These are phyloP conservation scores for Papiliotrema flavescens DNA, from an alignment of 1,284 basidiomycete genomes.

Conservation along the genomic window DNA sequence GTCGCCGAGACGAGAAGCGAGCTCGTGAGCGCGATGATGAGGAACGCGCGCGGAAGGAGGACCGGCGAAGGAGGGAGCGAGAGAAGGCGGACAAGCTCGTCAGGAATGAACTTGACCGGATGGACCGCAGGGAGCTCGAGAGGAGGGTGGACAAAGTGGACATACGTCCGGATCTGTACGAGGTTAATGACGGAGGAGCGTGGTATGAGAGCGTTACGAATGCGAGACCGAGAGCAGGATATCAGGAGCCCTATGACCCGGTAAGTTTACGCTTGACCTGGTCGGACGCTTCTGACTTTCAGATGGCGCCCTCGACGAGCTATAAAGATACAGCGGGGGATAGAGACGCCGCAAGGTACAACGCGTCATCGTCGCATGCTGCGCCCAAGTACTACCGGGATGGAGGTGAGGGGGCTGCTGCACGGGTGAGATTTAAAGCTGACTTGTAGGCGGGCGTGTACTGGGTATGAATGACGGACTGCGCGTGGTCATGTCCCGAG, in stretches of 20 bases:
- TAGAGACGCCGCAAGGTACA: slow-evolving; percentile 24
- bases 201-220: slow-evolving; percentile 28
- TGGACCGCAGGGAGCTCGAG: background rate
- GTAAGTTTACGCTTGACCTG: slow-evolving; percentile 2
- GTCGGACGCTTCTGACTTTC: background rate
- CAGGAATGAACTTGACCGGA: slow-evolving; percentile 2
- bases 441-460: slow-evolving; percentile 9
- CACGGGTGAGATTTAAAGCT: background rate
- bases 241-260: slow-evolving; percentile 12
- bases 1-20: slow-evolving; percentile 1
- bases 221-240: background rate
- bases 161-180: background rate
- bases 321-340: slow-evolving; percentile 36
- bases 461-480: slow-evolving; percentile 21
- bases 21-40: background rate
- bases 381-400: slow-evolving; percentile 30
- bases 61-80: slow-evolving; percentile 6
- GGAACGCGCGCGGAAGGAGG: background rate
- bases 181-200: slow-evolving; percentile 17
- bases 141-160: background rate
- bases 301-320: slow-evolving; percentile 16
- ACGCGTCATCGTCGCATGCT: slow-evolving; percentile 14
- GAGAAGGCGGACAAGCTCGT: slow-evolving; percentile 12
- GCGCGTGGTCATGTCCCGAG: slow-evolving; percentile 22
- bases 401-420: slow-evolving; percentile 5